These are phyloP conservation scores for Biscutella laevigata DNA, from an alignment of 441 rosid genomes.

Conservation along the genomic window DNA sequence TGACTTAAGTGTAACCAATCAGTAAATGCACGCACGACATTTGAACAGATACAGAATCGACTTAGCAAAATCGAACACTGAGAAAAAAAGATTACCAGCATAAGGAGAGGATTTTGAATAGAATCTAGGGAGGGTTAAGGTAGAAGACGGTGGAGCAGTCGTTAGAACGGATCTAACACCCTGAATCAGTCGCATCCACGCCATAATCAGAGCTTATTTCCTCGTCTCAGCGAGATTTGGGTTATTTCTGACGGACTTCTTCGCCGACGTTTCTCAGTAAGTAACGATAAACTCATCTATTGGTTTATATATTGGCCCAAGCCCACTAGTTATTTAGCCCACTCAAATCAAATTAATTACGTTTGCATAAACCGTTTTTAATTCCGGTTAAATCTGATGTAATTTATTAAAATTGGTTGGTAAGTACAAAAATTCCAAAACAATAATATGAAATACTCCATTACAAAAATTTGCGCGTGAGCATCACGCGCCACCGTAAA, in stretches of 20 bases:
- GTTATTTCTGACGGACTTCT: neutral
- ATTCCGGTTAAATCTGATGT: too few relatives aligned
- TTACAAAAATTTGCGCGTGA: too few relatives aligned
- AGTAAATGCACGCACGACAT: neutral
- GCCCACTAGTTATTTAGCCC: neutral
- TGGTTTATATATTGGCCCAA: neutral
- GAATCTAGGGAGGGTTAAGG: conserved; percentile 35
- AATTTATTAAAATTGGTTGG: too few relatives aligned
- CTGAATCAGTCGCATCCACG: conserved; percentile 38
- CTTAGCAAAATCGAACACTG: neutral
- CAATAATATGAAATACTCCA: too few relatives aligned
- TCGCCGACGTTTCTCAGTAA: too few relatives aligned
- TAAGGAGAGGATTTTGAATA: conserved; percentile 49
- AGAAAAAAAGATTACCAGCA: conserved; percentile 27
- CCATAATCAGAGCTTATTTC: conserved; percentile 32
- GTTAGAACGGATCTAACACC: conserved; percentile 13
- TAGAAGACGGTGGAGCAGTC: neutral
- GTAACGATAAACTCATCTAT: neutral
- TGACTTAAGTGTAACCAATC: neutral
- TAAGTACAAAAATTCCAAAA: too few relatives aligned
- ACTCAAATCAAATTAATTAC: too few relatives aligned
- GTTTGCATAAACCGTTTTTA: too few relatives aligned
- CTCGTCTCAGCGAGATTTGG: too few relatives aligned
- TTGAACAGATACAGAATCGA: too few relatives aligned
- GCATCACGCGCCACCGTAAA: too few relatives aligned